phyloP scores from a whole-genome alignment of 192 early-diverging fungal genomes.

The Phlyctochytrium arcticum region DNA sequence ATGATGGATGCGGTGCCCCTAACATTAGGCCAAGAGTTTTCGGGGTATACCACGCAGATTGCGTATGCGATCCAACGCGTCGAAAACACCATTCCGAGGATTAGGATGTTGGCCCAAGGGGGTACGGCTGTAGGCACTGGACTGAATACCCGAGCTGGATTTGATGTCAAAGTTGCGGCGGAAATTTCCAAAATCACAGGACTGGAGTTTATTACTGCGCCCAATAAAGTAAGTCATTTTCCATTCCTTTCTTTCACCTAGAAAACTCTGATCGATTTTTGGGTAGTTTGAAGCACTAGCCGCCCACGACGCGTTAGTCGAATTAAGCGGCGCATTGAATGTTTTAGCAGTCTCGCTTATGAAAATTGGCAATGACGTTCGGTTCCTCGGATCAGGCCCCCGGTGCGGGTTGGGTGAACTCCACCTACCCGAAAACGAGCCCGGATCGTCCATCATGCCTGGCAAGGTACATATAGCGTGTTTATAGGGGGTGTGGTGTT shows the following conservation, averaged over 20 bases:
- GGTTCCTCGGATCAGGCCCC: slow-evolving; percentile 89
- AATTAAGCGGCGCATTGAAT: slow-evolving; percentile 92
- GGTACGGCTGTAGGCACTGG: slow-evolving; percentile 97
- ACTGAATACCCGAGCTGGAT: slow-evolving; percentile 89
- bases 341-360: slow-evolving; percentile 91
- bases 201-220: slow-evolving; percentile 86
- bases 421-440: slow-evolving; percentile 95
- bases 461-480: slow-evolving; percentile 60
- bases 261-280: not conserved
- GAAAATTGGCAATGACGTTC: slow-evolving; percentile 99
- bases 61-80: slow-evolving; percentile 85
- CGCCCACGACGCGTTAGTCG: slow-evolving; percentile 96
- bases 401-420: slow-evolving; percentile 97
- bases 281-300: slow-evolving; percentile 92
- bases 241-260: not conserved
- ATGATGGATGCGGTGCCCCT: slow-evolving; percentile 96
- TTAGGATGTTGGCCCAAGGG: slow-evolving; percentile 92
- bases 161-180: slow-evolving; percentile 84
- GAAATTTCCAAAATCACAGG: slow-evolving; percentile 86
- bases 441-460: slow-evolving; percentile 98
- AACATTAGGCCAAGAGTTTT: slow-evolving; percentile 97
- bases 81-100: slow-evolving; percentile 69
- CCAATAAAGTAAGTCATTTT: slow-evolving; percentile 80
- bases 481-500: not conserved
- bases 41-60: slow-evolving; percentile 64